Percentiles rank a stretch among this genome's conserved stretches.
phyloP scores from a whole-genome alignment of 352 stramenopile species.

The Aphanomyces euteiches region DNA sequence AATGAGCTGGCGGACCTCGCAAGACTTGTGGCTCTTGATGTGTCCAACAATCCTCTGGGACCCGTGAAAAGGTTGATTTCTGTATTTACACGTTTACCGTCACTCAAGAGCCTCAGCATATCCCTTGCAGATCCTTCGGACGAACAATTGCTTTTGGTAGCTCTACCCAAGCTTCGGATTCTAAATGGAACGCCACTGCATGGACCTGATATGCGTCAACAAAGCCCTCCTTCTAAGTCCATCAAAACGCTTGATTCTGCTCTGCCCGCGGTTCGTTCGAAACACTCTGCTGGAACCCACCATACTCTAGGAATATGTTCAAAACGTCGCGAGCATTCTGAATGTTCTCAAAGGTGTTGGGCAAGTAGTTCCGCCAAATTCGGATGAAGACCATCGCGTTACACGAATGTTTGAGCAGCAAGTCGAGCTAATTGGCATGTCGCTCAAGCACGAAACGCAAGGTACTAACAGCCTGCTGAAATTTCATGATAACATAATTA shows the following conservation, averaged over 20 bases:
- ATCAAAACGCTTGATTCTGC: not conserved
- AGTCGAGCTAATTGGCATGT: conserved; percentile 44
- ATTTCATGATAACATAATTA: not conserved
- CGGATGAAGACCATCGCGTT: conserved; percentile 24
- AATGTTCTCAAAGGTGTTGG: conserved; percentile 26
- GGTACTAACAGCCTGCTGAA: not conserved
- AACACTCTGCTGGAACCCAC: not conserved
- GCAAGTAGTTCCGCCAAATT: not conserved
- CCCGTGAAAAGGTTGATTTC: conserved; percentile 45
- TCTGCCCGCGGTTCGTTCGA: not conserved
- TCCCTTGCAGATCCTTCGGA: conserved; percentile 45
- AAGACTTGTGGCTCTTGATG: conserved; percentile 55
- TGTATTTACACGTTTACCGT: conserved; percentile 43
- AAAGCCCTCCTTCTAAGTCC: not conserved
- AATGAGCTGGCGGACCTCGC: conserved; percentile 44
- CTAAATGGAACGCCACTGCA: conserved; percentile 48
- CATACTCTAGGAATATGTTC: conserved; percentile 20
- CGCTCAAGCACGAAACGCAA: conserved; percentile 37
- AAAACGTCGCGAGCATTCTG: conserved; percentile 27
- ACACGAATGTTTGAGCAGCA: conserved; percentile 44
- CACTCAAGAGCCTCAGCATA: conserved; percentile 58
- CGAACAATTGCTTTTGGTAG: conserved; percentile 50
- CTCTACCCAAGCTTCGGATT: conserved; percentile 55
- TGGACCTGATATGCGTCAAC: too few species aligned
- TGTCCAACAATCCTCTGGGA: conserved; percentile 49